These are phyloP conservation scores for Calonectria crousiana DNA, from an alignment of 2,329 filamentous ascomycete genomes.

Conservation along the genomic window DNA sequence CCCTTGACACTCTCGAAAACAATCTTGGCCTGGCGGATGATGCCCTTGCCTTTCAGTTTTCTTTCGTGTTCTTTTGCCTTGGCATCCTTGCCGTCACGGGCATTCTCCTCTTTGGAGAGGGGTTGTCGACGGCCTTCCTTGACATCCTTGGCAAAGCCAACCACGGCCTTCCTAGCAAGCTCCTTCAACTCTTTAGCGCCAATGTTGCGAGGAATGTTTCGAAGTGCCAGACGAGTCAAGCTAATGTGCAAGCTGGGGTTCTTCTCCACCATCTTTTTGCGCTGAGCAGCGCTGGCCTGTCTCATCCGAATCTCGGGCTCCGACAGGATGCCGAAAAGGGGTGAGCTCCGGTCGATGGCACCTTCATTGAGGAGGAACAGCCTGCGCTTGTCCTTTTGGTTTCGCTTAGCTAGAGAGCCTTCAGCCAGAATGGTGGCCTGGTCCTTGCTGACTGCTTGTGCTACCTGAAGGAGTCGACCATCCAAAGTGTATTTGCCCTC, in stretches of 20 bases:
- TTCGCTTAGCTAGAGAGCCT: slow-evolving; percentile 70
- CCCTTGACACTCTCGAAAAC: slow-evolving; percentile 92
- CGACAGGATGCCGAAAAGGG: slow-evolving; percentile 81
- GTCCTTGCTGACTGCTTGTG: slow-evolving; percentile 85
- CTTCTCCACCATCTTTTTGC: slow-evolving; percentile 88
- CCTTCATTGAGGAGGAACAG: slow-evolving; percentile 92
- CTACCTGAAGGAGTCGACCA: slow-evolving; percentile 86
- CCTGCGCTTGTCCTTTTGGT: slow-evolving; percentile 88
- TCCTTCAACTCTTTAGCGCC: slow-evolving; percentile 91
- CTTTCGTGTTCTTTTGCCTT: slow-evolving; percentile 83
- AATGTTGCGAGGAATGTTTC: slow-evolving; percentile 88
- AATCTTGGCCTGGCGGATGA: slow-evolving; percentile 94
- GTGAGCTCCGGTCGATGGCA: slow-evolving; percentile 80
- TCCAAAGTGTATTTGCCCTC: slow-evolving; percentile 91
- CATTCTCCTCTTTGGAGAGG: slow-evolving; percentile 89
- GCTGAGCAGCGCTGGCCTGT: slow-evolving; percentile 86
- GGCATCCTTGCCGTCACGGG: slow-evolving; percentile 83
- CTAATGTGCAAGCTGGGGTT: slow-evolving; percentile 92
- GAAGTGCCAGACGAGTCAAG: slow-evolving; percentile 88
- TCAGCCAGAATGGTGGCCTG: slow-evolving; percentile 83
- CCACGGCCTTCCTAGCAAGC: slow-evolving; percentile 90
- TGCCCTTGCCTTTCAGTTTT: slow-evolving; percentile 84
- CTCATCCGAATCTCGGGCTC: slow-evolving; percentile 88
- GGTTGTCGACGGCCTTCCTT: slow-evolving; percentile 81
- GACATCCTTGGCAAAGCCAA: slow-evolving; percentile 92